phyloP scores from a whole-genome alignment of 306 rosid genomes.

The Begonia loranthoides region DNA sequence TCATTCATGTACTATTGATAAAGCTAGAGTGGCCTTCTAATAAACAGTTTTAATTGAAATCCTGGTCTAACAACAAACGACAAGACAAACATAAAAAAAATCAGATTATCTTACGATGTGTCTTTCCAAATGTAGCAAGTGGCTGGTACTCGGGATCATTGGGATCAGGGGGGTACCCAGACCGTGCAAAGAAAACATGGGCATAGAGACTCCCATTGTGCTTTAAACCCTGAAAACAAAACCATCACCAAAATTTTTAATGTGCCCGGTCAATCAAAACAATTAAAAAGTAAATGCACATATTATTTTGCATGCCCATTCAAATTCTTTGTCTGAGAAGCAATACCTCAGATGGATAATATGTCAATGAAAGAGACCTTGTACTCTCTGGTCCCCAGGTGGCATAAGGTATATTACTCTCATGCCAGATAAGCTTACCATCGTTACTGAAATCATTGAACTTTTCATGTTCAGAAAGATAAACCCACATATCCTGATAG shows the following conservation, averaged over 20 bases:
- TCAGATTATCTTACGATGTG: conserved; percentile 36
- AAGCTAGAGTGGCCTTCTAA: too few species aligned
- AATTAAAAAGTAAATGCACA: too few species aligned
- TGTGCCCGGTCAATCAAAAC: not conserved
- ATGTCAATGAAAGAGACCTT: conserved; percentile 46
- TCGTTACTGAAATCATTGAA: conserved; percentile 70
- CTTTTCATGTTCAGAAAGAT: conserved; percentile 62
- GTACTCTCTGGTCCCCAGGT: conserved; percentile 63
- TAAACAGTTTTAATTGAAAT: too few species aligned
- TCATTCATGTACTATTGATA: too few species aligned
- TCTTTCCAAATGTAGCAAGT: conserved; percentile 59
- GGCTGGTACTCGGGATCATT: conserved; percentile 79
- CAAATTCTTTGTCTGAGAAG: not conserved
- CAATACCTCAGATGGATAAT: conserved; percentile 64
- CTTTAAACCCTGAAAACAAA: conserved; percentile 44
- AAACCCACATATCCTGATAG: conserved; percentile 88
- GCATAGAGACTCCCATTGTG: conserved; percentile 74
- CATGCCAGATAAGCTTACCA: conserved; percentile 77
- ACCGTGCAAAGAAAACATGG: conserved; percentile 80
- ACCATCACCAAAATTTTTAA: conserved; percentile 4
- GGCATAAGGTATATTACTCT: conserved; percentile 72
- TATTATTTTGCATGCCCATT: too few species aligned
- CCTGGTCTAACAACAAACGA: too few species aligned
- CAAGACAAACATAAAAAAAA: too few species aligned
- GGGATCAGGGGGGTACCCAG: conserved; percentile 85